A percentile compares a stretch with the other conserved stretches of the same genome.
phyloP scores from a whole-genome alignment of 169 alveolate species.

The Theileria orientalis region DNA sequence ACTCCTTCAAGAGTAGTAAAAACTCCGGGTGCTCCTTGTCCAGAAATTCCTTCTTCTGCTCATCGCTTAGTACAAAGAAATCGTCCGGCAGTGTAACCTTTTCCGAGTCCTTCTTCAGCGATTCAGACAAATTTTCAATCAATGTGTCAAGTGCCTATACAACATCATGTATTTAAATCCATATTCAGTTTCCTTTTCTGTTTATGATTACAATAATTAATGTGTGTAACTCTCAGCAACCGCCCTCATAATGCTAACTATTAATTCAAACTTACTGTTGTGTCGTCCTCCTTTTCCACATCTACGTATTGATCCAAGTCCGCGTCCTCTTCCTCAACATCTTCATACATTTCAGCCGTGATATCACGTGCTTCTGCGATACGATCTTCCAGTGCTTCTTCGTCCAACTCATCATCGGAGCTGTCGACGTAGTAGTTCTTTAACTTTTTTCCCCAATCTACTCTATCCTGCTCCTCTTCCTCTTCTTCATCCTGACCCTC shows the following conservation, averaged over 20 bases:
- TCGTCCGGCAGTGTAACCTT: constrained; percentile 36
- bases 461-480: constrained; percentile 27
- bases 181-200: too few relatives aligned
- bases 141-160: constrained; percentile 32
- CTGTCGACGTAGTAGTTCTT: constrained; percentile 65
- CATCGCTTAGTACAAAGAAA: constrained; percentile 26
- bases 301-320: constrained; percentile 45
- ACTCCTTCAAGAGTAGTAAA: constrained; percentile 55
- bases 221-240: too few relatives aligned
- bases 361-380: constrained; percentile 48
- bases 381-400: constrained; percentile 63
- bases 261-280: not conserved
- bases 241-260: not conserved
- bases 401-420: constrained; percentile 51
- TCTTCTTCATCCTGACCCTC: constrained; percentile 50
- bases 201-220: too few relatives aligned
- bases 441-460: constrained; percentile 69
- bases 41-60: constrained; percentile 26
- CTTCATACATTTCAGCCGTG: constrained; percentile 57
- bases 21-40: constrained; percentile 64
- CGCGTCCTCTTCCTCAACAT: constrained; percentile 64
- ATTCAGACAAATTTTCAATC: constrained; percentile 34
- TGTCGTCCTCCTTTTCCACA: constrained; percentile 29
- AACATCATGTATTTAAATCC: too few relatives aligned
- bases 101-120: constrained; percentile 26